Evolutionary conservation across 2,329 filamentous ascomycete genomes (phyloP), one percentile per base, ranked within the genome.

Genomic region (Kalaharituber pfeilii): DNA sequence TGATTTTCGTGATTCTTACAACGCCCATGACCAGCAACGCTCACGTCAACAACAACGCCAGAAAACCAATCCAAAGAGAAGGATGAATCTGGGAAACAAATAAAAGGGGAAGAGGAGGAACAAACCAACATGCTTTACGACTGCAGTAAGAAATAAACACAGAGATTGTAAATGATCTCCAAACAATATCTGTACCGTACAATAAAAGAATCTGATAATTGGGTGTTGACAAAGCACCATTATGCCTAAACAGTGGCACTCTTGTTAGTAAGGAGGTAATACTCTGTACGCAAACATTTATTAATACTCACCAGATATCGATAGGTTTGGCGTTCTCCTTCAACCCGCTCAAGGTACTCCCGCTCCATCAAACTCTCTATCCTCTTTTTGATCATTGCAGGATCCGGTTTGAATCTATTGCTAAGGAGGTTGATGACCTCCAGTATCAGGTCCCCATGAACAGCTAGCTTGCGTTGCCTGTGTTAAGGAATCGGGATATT

Each of bases 331-430:
- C 70, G 69, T 20, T 72, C 60, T 28, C 67, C 64, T 1, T 66
- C 60, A 3, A 66, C 63, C 36, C 68, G 61, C 57, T 75, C 73
- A 30, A 75, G 62, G 61, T 75, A 75, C 58, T 75, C 73, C 49
- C 73, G 69, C 56, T 75, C 73, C 53, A 75, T 75, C 58, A 75
- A 61, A 59, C 70, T 72, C 59, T 75, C 73, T 47, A 75, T 73
- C 28, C 72, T 68, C 58, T 70, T 71, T 63, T 75, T 75, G 60
- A 75, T 68, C 72, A 75, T 74, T 51, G 68, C 68, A 22, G 75
- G 69, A 57, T 75, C 73, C 0, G 73, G 73, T 29, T 69, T 67
- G 58, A 75, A 75, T 29, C 73, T 69, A 7, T 67, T 60, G 1
- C 69, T 69, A 3, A 75, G 64, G 56, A 75, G 73, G 3, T 68